Base-by-base conservation (phyloP, 2,329 filamentous ascomycete genomes). In the Microdochium nivale region DNA sequence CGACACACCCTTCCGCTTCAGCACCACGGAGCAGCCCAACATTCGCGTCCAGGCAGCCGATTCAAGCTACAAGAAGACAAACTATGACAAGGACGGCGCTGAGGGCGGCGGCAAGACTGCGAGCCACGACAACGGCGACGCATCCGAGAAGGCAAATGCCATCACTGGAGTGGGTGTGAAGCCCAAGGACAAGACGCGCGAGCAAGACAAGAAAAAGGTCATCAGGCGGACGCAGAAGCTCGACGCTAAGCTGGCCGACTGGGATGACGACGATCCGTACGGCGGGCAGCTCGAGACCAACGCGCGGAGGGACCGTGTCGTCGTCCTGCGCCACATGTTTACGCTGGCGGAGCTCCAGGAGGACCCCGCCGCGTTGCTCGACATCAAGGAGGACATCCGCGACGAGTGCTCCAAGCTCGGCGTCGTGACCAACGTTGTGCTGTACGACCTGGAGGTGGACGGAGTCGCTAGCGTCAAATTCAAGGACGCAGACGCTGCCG, bases 261-360 rank as follows among this genome's bases (percentile, higher is more conserved):
- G 94, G 94, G 88, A 90, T 62, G 92, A 96, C 62, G 91, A 97
- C 65, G 86, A 92, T 51, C 80, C 86, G 25, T 79, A 71, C 55
- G 75, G 65, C 3, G 63, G 59, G 1, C 68, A 74, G 24, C 62
- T 82, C 24, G 76, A 78, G n/a, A 76, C 67, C 10, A 65, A 62
- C 43, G 67, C 70, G 51, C 77, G 75, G 61, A 87, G 81, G 70
- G 88, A 91, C 61, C 95, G 91, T 66, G 76, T 88, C 16, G 91
- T 96, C 25, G 84, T 97, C 53, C 72, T 99, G 56, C 89, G 89
- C 64, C 84, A 95, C 70, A 95, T 96, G 86, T 99, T 99, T 69
- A 95, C 90, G 1, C 76, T 92, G 43, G 66, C 85, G 55, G 89
- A 96, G 70, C 76, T 97, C 25, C 84, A 90, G 59, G 88, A 95